A percentile compares a stretch with the other conserved stretches of the same genome.
These are phyloP conservation scores for Alternaria gaisen DNA, from an alignment of 2,329 filamentous ascomycete genomes.

Conservation along the genomic window DNA sequence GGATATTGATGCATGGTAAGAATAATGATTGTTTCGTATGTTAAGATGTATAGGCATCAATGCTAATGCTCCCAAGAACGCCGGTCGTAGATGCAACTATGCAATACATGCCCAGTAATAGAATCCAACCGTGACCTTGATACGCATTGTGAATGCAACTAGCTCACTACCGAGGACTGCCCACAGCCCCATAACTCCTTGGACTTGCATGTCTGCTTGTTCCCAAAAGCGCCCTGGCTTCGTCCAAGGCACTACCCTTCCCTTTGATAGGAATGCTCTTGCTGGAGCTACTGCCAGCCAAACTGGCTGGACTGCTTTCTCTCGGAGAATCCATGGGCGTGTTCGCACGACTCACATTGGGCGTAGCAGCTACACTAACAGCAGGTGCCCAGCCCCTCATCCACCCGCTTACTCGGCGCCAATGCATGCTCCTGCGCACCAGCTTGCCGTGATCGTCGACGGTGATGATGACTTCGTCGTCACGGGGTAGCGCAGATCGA, in stretches of 20 bases:
- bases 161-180: conserved; percentile 19
- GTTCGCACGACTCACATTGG: conserved; percentile 36
- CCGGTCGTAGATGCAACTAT: not conserved
- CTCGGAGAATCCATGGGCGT: conserved; percentile 40
- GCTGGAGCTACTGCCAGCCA: conserved; percentile 12
- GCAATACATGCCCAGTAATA: not conserved
- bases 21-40: not conserved
- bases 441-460: conserved; percentile 47
- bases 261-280: conserved; percentile 39
- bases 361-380: conserved; percentile 52
- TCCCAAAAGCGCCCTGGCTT: conserved; percentile 48
- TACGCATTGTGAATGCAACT: not conserved
- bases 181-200: conserved; percentile 43
- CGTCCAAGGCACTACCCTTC: conserved; percentile 39
- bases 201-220: conserved; percentile 47
- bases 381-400: conserved; percentile 72
- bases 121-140: not conserved
- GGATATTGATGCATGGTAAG: not conserved
- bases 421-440: conserved; percentile 56
- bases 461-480: conserved; percentile 60
- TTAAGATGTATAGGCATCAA: not conserved
- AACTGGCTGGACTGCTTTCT: conserved; percentile 24
- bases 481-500: conserved; percentile 26
- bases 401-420: conserved; percentile 69
- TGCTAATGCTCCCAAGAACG: not conserved